Evolutionary conservation across 2,329 filamentous ascomycete species (phyloP), one percentile per base, ranked within the genome.

Genomic region (Verruconis gallopava): DNA sequence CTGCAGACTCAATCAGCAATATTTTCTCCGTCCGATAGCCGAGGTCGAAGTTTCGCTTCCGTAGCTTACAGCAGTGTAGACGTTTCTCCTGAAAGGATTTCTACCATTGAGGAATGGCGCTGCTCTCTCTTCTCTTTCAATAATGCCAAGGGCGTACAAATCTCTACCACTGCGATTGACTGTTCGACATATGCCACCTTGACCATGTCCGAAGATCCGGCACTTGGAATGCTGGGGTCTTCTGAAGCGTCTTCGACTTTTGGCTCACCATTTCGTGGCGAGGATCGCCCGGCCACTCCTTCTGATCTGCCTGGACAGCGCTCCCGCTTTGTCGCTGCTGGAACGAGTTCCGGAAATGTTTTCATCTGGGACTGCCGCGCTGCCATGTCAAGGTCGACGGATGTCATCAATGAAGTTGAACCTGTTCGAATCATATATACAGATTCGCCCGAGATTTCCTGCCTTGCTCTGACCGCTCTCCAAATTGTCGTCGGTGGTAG

Each of bases 401-500:
- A 72, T 34, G 59, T 73, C 3, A 58, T 66, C 20, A 79, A 80
- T 47, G 68, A 65, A 3, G 64, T 93, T 34, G 65, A 72, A 11
- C 84, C 89, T 1, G 55, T 93, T n/a, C 78, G 85, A 20, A 69
- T 81, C 39, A 88, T 96, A 36, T 77, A 88, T 52, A 96, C 91
- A 0, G 85, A 93, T 36, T 96, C 89, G 0, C 86, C 89, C 0
- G 75, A 85, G 55, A 78, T 96, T 14, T 84, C 86, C 0, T 85
- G 79, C 46, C 61, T 98, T 13, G 91, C 81, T 4, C 59, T 94
- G 37, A 85, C 86, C 1, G 82, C 85, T 2, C 67, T 98, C 13
- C 93, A 93, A 55, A 64, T 98, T 13, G 82, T 96, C 4, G 85
- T 94, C 57, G 91, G 91, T 38, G 91, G 91, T 19, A 94, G 83